Percentiles rank a stretch among this genome's conserved stretches.
Evolutionary conservation across 1,284 basidiomycete genomes (phyloP).

Genomic region (Sanghuangporus weigelae): DNA sequence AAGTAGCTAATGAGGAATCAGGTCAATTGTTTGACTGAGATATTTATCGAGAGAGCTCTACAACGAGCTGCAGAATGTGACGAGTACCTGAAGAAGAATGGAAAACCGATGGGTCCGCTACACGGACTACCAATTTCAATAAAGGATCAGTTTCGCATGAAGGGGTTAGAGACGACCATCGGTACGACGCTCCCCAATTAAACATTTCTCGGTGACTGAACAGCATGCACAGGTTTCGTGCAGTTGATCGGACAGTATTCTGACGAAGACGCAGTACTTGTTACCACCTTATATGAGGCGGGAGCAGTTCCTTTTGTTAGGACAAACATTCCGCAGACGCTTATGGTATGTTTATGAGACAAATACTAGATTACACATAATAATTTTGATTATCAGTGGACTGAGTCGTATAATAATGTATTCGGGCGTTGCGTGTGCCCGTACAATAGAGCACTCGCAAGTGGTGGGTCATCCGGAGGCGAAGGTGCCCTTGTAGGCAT

Average conservation of each 20-base stretch:
- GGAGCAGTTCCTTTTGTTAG: slow-evolving; percentile 70
- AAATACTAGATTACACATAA: not conserved
- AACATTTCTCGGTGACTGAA: slow-evolving; percentile 23
- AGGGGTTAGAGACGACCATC: slow-evolving; percentile 48
- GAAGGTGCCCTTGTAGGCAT: slow-evolving; percentile 52
- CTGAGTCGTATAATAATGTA: slow-evolving; percentile 55
- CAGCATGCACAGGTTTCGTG: slow-evolving; percentile 47
- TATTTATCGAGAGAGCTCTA: slow-evolving; percentile 57
- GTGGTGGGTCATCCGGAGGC: slow-evolving; percentile 59
- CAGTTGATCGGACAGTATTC: slow-evolving; percentile 55
- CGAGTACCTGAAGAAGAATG: slow-evolving; percentile 42
- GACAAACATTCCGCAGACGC: slow-evolving; percentile 66
- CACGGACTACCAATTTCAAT: slow-evolving; percentile 62
- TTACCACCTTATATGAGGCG: slow-evolving; percentile 50
- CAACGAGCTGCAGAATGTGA: slow-evolving; percentile 54
- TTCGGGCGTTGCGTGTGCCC: slow-evolving; percentile 71
- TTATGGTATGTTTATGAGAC: slow-evolving; percentile 38
- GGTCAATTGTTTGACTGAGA: slow-evolving; percentile 68
- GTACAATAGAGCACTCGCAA: slow-evolving; percentile 44
- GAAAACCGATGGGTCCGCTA: slow-evolving; percentile 50
- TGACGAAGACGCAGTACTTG: slow-evolving; percentile 48
- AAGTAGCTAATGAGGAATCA: slow-evolving; percentile 24
- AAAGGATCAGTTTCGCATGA: slow-evolving; percentile 54
- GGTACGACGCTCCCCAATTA: slow-evolving; percentile 29
- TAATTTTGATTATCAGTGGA: slow-evolving; percentile 37